A percentile compares a stretch with the other conserved stretches of the same genome.
Conservation (phyloP, 2,329 filamentous ascomycete genomes). For the Calonectria leucothoes region DNA sequence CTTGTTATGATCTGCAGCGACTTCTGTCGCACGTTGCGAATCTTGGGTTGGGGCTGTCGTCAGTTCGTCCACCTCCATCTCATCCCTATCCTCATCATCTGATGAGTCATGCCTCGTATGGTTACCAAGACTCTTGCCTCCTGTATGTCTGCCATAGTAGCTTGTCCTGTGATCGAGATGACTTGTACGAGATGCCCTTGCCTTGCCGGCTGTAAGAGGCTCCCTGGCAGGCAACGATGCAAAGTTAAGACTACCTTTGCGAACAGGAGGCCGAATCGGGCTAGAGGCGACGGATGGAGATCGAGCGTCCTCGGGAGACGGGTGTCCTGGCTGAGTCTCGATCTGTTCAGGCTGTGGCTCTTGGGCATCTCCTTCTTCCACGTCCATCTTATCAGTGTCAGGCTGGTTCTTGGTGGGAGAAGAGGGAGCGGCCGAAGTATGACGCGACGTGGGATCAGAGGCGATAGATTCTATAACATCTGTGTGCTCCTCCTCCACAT, state of each 20-base stretch:
- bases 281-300: conserved; percentile 79
- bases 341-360: conserved; percentile 19
- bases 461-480: neutral
- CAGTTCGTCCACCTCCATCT: conserved; percentile 64
- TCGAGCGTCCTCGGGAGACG: conserved; percentile 57
- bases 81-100: conserved; percentile 59
- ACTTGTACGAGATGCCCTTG: conserved; percentile 79
- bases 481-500: conserved; percentile 14
- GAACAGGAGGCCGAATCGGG: conserved; percentile 79
- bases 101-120: conserved; percentile 55
- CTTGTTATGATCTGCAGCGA: conserved; percentile 73
- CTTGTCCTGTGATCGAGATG: conserved; percentile 83
- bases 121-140: conserved; percentile 76
- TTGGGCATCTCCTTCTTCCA: neutral
- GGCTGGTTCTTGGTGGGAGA: conserved; percentile 11
- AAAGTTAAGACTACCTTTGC: conserved; percentile 96
- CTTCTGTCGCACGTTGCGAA: conserved; percentile 57
- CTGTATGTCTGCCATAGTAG: conserved; percentile 79
- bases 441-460: neutral
- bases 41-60: conserved; percentile 46
- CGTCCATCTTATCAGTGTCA: neutral
- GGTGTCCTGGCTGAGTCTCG: conserved; percentile 23
- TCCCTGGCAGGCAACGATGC: conserved; percentile 92
- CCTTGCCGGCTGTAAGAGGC: conserved; percentile 83
- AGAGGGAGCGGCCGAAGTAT: neutral